Base-by-base conservation (phyloP, 306 rosid species). In the Acacia confusa region DNA sequence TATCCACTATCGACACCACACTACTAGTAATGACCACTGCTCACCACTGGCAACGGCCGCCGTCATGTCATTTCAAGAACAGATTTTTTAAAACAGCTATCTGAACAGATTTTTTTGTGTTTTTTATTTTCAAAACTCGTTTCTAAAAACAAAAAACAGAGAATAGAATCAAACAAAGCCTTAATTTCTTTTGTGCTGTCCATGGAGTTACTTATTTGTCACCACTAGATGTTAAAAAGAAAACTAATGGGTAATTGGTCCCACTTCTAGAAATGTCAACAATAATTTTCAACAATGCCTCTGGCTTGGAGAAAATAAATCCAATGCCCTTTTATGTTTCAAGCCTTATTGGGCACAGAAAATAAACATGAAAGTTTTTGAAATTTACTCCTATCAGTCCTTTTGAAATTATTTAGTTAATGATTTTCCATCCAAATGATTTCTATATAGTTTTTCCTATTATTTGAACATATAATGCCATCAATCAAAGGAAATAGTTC, bases 171-270 rank as follows among this genome's bases (percentile, higher is more conserved):
- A 32, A 32, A 45, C 14, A 27, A 30, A 3, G 1, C 38, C 82
- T 70, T 70, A 30, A 19, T 61, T 57, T 64, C n/a, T 32, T 79
- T 24, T 79, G 9, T 40, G 36, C 77, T 19, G 38, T 41, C 70
- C 64, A 1, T 34, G 28, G 52, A 53, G 69, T 64, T 27, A 16
- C 12, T 47, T 64, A 6, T 47, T 44, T 36, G 40, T 61, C 67
- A 61, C 12, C 65, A 74, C 25, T 52, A 22, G 25, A 52, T 74
- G 45, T 65, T 65, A 52, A 47, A 38, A 20, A 75, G 70, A 38
- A 61, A 30, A 58, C 40, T 47, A 58, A 6, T 9, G 1, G 45
- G 63, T 50, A 13, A 16, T 72, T 50, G 11, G 17, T 63, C 30
- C 77, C 24, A 27, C 44, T 38, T 16, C 45, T 69, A 19, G 32